These are phyloP conservation scores for Chaetomiaceae sp. DNA, from an alignment of 2,329 filamentous ascomycete genomes.

Conservation along the genomic window DNA sequence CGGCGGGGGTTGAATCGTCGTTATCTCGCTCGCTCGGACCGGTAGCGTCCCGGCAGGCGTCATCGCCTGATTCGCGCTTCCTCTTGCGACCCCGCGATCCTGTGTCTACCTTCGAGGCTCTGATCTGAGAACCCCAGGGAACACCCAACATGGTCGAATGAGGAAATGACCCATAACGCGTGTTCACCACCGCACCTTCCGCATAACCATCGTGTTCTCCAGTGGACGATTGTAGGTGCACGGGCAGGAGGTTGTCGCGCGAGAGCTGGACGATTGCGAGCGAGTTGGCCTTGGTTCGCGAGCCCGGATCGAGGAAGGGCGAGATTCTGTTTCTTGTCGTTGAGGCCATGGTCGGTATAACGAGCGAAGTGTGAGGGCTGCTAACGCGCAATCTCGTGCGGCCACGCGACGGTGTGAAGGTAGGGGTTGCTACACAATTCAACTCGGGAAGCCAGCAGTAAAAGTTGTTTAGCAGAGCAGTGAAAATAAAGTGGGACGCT, in stretches of 20 bases:
- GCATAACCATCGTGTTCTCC: conserved; percentile 64
- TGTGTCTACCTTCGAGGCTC: conserved; percentile 84
- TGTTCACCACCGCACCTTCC: conserved; percentile 78
- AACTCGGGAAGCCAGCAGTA: too few species aligned
- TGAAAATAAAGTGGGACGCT: too few species aligned
- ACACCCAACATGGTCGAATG: conserved; percentile 70
- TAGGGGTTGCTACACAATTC: too few species aligned
- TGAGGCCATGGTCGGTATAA: conserved; percentile 13
- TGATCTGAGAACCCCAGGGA: conserved; percentile 87
- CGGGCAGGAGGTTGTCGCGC: conserved; percentile 74
- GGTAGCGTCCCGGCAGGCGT: conserved; percentile 17
- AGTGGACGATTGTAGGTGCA: conserved; percentile 58
- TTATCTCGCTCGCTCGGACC: conserved; percentile 31
- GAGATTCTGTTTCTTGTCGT: conserved; percentile 38
- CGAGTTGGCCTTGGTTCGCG: conserved; percentile 53
- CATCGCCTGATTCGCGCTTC: conserved; percentile 45
- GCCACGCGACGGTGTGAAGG: too few species aligned
- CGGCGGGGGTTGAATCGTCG: conserved; percentile 7
- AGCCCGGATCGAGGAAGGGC: conserved; percentile 70
- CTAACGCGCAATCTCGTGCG: too few species aligned
- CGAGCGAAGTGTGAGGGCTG: not conserved
- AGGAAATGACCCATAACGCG: conserved; percentile 85
- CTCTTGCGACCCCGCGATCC: conserved; percentile 75
- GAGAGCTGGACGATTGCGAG: conserved; percentile 84
- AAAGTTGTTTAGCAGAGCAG: too few species aligned